phyloP scores from a whole-genome alignment of 176 grass and related monocot species.

The Tillandsia fasciculata region DNA sequence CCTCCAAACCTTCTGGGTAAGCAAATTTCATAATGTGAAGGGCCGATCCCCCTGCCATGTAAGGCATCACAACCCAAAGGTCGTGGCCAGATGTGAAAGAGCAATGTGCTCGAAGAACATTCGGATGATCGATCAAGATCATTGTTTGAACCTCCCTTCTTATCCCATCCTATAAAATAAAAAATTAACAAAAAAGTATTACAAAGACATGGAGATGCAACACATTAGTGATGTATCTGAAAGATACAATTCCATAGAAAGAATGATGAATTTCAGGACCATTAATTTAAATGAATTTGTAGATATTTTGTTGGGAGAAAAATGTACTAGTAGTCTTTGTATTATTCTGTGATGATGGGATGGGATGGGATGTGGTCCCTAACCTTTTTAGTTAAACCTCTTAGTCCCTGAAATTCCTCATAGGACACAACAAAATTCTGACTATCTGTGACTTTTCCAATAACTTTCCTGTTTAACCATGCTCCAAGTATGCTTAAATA shows the following conservation, averaged over 20 bases:
- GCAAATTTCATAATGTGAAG: constrained; percentile 94
- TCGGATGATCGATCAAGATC: constrained; percentile 86
- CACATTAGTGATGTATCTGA: background rate
- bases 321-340: no score
- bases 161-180: constrained; percentile 70
- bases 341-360: no score
- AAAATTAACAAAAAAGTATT: constrained; percentile 2
- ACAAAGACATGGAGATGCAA: background rate
- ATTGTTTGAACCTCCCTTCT: constrained; percentile 96
- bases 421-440: no score
- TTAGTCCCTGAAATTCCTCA: no score
- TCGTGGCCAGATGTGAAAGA: constrained; percentile 69
- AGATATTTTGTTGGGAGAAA: no score
- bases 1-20: constrained; percentile 92
- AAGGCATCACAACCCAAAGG: constrained; percentile 99
- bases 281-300: no score
- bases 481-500: no score
- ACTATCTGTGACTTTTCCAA: no score
- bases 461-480: no score
- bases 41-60: constrained; percentile 82
- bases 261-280: no score
- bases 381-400: no score
- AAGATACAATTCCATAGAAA: background rate
- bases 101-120: constrained; percentile 68
- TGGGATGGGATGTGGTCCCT: no score